Base-by-base conservation (phyloP, 2,329 filamentous ascomycete species). In the Dryadomyces quercivorus region DNA sequence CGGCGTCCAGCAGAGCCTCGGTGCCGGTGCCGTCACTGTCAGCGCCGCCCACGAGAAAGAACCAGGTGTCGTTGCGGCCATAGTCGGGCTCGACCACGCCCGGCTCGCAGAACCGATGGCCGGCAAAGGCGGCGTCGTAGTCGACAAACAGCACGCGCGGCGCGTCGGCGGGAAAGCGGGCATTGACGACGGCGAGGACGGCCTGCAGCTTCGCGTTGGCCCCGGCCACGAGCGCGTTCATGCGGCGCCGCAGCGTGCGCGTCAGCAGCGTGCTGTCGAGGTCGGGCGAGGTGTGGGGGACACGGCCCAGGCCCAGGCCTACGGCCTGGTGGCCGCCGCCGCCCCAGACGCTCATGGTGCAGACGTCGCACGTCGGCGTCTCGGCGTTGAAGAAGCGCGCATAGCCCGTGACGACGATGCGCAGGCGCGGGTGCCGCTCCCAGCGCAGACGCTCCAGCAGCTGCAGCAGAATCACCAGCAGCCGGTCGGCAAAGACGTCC, bases 341-440 rank as follows among this genome's bases (percentile, higher is more conserved):
- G 67, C 68, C 70, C 72, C 73, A 75, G n/a, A 75, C 64, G 22
- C 72, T 71, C 36, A 76, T 64, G 5, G 70, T 73, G 61, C 66
- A 66, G 16, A 70, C 63, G 49, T 76, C 71, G 55, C 74, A 76
- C 4, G 61, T 66, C 1, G 65, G 62, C 8, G 73, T 75, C 9
- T 66, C 63, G 21, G 65, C 71, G 60, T 75, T 72, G 63, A 75
- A 76, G 63, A 75, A 75, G 8, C 69, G 67, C 21, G 72, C 72
- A 59, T 76, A 75, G 5, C 73, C 73, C 0, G 72, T 75, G 5
- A 75, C 64, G n/a, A 69, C 67, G 54, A 75, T 62, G 44, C 65
- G 62, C 58, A 75, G 75, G 55, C 62, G 64, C 3, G 70, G 69
- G 16, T 65, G 66, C 64, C 67, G 69, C 63, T 75, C 72, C 72